Evolutionary conservation across 2,329 filamentous ascomycete genomes (phyloP).

Genomic region (Ilyonectria sp.): DNA sequence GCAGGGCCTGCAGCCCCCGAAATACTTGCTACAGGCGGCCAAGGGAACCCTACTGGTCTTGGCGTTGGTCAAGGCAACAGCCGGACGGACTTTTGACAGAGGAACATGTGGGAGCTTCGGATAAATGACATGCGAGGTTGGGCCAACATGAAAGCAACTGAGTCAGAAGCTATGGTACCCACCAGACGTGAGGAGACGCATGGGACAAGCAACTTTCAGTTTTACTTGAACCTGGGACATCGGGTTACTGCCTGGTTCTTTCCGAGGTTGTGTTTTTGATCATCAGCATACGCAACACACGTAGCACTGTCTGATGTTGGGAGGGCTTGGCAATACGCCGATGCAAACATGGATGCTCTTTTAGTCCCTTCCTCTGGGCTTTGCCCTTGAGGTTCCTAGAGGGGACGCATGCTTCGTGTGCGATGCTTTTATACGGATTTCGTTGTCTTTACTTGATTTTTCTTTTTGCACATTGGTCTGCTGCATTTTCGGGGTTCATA

Average conservation of each 20-base stretch:
- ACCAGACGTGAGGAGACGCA: neutral
- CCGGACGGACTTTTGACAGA: neutral
- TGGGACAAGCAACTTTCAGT: neutral
- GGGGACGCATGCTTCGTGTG: neutral
- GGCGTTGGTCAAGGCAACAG: neutral
- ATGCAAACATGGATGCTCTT: neutral
- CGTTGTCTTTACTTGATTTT: neutral
- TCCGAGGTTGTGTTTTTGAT: slow-evolving; percentile 9
- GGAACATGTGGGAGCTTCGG: neutral
- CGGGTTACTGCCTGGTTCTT: slow-evolving; percentile 5
- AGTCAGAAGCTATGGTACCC: neutral
- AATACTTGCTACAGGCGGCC: neutral
- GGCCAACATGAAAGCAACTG: neutral
- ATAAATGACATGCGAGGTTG: neutral
- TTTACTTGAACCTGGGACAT: slow-evolving; percentile 1
- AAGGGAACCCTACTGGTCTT: neutral
- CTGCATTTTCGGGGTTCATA: slow-evolving; percentile 20
- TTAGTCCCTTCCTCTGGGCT: neutral
- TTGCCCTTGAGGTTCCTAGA: neutral
- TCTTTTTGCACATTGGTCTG: slow-evolving; percentile 9
- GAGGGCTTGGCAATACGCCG: neutral
- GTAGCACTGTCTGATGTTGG: neutral
- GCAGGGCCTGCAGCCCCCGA: neutral
- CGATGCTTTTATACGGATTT: neutral
- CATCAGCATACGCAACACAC: slow-evolving; percentile 5